Percentiles rank a stretch among this genome's conserved stretches.
These are phyloP conservation scores for Cytospora leucostoma DNA, from an alignment of 2,329 filamentous ascomycete genomes.

Conservation along the genomic window DNA sequence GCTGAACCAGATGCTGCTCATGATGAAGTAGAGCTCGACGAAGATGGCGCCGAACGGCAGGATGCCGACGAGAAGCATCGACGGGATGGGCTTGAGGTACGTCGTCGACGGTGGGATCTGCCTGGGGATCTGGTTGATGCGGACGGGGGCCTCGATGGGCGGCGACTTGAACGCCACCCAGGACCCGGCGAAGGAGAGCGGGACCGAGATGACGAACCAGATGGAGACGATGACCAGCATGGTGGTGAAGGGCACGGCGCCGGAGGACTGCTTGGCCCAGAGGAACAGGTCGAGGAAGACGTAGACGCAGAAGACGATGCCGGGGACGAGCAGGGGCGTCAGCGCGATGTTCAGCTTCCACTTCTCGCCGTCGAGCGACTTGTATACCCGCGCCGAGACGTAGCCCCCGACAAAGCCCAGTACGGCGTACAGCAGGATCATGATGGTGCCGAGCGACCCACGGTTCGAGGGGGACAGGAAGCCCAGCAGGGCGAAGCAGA, in stretches of 20 bases:
- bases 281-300: constrained; percentile 96
- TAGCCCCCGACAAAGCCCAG: constrained; percentile 94
- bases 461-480: constrained; percentile 96
- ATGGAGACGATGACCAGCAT: constrained; percentile 93
- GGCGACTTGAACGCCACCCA: constrained; percentile 87
- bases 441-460: constrained; percentile 88
- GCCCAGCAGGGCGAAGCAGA: constrained; percentile 87
- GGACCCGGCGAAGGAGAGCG: constrained; percentile 83
- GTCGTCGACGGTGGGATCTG: constrained; percentile 86
- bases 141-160: constrained; percentile 76
- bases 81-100: constrained; percentile 84
- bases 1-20: constrained; percentile 98
- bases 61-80: constrained; percentile 88
- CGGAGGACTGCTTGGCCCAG: constrained; percentile 89
- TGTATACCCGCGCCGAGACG: constrained; percentile 86
- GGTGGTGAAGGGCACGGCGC: constrained; percentile 92
- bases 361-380: constrained; percentile 84
- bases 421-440: constrained; percentile 89
- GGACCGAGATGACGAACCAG: constrained; percentile 96
- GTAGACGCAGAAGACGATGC: constrained; percentile 82
- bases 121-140: constrained; percentile 96
- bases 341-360: constrained; percentile 94
- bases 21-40: constrained; percentile 98
- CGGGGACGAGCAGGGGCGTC: constrained; percentile 84
- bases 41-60: constrained; percentile 96